Evolutionary conservation across 495 filamentous ascomycete genomes (phyloP), one percentile per base, ranked within the genome.

Genomic region (Annulohypoxylon bovei): DNA sequence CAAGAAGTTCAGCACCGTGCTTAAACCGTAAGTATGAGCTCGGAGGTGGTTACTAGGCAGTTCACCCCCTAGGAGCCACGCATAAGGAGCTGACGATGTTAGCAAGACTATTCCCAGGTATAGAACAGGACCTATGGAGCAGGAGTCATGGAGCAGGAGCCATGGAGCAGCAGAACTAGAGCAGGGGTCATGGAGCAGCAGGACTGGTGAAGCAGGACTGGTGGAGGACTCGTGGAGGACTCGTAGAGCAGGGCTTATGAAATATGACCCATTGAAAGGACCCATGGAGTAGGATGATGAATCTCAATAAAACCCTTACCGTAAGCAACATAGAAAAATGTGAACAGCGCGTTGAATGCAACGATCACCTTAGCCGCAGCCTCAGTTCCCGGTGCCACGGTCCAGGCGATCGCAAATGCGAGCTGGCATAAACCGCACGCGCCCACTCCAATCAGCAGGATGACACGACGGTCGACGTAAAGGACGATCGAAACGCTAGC

Each of bases 11-110:
- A 86, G 55, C 1, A 80, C 75, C 2, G 82, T 79, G 3, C 78
- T 80, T 39, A 86, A 22, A 27, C 84, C 83, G 50, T 83, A 84
- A 1, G 82, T 83, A 62, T 85, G 82, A 16, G 77, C 77, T 18
- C 84, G 80, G 8, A 85, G 78, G 16, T 79, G 74, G 49, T 86
- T 76, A 8, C 61, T 78, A 4, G 83, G 82, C 49, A 84, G 72
- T 75, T 88, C 80, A 53, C 86, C 84, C 6, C 84, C 85, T 2
- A 81, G 73, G 1, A 88, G 78, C 84, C 84, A 87, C 3, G 84
- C 83, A 57, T 86, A 86, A 1, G 82, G 77, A 22, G 80, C 75
- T 66, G 75, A 62, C 65, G 6, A 58, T 11, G 39, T 60, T 68
- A 60, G 46, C 30, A 3, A 42, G 42, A 7, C 4, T 25, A 3